phyloP scores from a whole-genome alignment of 495 filamentous ascomycete genomes.

The Penicillium turbatum region DNA sequence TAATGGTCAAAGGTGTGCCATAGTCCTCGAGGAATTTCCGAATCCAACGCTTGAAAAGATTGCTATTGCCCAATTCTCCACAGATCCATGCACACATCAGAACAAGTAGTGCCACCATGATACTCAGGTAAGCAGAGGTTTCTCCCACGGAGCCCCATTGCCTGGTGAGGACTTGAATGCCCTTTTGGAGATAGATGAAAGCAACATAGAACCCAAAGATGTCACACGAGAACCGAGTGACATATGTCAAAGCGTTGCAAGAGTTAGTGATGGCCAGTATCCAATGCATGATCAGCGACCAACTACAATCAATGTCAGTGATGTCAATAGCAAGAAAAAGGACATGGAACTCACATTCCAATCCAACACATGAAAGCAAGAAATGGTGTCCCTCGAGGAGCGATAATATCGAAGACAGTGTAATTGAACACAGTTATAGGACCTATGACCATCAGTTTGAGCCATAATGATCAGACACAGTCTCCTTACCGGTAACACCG shows the following conservation, averaged over 20 bases:
- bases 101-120: slow-evolving; percentile 69
- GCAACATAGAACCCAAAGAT: slow-evolving; percentile 88
- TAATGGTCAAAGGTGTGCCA: slow-evolving; percentile 72
- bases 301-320: slow-evolving; percentile 36
- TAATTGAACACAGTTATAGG: slow-evolving; percentile 88
- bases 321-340: slow-evolving; percentile 4
- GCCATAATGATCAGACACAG: neutral
- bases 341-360: slow-evolving; percentile 52
- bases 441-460: slow-evolving; percentile 36
- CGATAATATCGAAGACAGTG: slow-evolving; percentile 79
- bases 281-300: slow-evolving; percentile 80
- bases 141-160: slow-evolving; percentile 52
- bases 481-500: slow-evolving; percentile 67
- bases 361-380: slow-evolving; percentile 85
- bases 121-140: slow-evolving; percentile 67
- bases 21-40: slow-evolving; percentile 81
- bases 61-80: slow-evolving; percentile 63
- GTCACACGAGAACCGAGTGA: slow-evolving; percentile 81
- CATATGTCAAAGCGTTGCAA: slow-evolving; percentile 75
- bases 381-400: slow-evolving; percentile 64
- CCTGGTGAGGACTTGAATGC: slow-evolving; percentile 70
- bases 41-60: slow-evolving; percentile 64
- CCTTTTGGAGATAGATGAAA: slow-evolving; percentile 82
- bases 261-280: slow-evolving; percentile 72
- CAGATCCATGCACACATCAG: slow-evolving; percentile 67